phyloP scores from a whole-genome alignment of 805 yeast genomes.

The Monosporozyma servazzii region DNA sequence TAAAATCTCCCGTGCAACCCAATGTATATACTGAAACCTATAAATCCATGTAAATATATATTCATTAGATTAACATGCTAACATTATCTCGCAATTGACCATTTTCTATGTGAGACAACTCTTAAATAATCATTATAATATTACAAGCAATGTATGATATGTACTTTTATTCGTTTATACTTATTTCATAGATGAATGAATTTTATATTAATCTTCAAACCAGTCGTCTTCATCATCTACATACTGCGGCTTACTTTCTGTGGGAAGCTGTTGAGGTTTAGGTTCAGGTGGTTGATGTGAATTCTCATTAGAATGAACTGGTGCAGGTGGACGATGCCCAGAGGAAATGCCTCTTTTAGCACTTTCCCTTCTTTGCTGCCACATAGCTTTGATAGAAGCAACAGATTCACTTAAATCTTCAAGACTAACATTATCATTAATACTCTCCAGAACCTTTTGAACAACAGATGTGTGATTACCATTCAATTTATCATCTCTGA shows the following conservation, averaged over 20 bases:
- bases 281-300: conserved; percentile 2
- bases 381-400: conserved; percentile 44
- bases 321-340: conserved; percentile 1
- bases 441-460: conserved; percentile 71
- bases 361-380: conserved; percentile 47
- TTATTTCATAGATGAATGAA: neutral
- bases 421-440: conserved; percentile 74
- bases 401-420: conserved; percentile 61
- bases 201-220: conserved; percentile 18
- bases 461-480: conserved; percentile 83
- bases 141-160: neutral
- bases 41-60: conserved; percentile 5
- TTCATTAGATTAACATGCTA: neutral
- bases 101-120: neutral
- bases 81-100: neutral
- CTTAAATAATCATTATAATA: neutral
- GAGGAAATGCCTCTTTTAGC: neutral
- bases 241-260: conserved; percentile 18
- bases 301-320: neutral
- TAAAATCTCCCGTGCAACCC: neutral
- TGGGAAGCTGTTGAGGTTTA: neutral
- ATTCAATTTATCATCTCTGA: conserved; percentile 84
- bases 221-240: conserved; percentile 29
- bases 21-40: neutral
- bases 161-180: neutral